These are phyloP conservation scores for Emergomyces africanus DNA, from an alignment of 2,329 filamentous ascomycete genomes.

Conservation along the genomic window DNA sequence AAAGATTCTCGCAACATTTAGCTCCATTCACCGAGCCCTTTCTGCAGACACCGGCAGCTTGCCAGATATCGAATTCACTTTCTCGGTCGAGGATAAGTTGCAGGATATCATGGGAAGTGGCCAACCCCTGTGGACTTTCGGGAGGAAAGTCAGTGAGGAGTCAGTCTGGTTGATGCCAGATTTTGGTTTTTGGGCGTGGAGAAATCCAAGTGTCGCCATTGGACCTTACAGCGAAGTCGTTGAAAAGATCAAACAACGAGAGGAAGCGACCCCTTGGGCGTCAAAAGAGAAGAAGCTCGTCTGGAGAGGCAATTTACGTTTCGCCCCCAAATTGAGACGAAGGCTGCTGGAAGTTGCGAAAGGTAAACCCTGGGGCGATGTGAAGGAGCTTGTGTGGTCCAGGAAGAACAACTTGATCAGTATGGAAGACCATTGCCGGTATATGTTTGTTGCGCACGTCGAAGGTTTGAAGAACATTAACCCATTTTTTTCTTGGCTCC, in stretches of 20 bases:
- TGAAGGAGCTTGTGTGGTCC: slow-evolving; percentile 30
- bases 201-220: slow-evolving; percentile 23
- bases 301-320: slow-evolving; percentile 37
- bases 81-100: slow-evolving; percentile 30
- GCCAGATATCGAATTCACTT: slow-evolving; percentile 29
- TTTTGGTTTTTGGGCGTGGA: slow-evolving; percentile 41
- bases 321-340: slow-evolving; percentile 28
- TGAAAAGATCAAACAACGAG: slow-evolving; percentile 5
- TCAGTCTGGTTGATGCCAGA: slow-evolving; percentile 40
- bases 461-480: slow-evolving; percentile 30
- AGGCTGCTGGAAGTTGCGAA: slow-evolving; percentile 27
- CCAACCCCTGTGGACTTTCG: slow-evolving; percentile 32
- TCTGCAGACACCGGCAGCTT: slow-evolving; percentile 28
- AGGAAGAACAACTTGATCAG: slow-evolving; percentile 31
- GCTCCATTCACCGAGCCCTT: slow-evolving; percentile 38
- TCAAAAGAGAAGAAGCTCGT: slow-evolving; percentile 33
- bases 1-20: slow-evolving; percentile 30
- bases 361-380: slow-evolving; percentile 35
- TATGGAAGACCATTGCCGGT: slow-evolving; percentile 41
- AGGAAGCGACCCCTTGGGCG: slow-evolving; percentile 17
- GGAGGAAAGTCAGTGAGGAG: slow-evolving; percentile 26
- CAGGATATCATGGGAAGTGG: slow-evolving; percentile 25
- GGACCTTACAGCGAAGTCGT: slow-evolving; percentile 27
- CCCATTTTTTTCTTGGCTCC: neutral
- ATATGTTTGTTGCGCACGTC: slow-evolving; percentile 41